Base-by-base conservation (phyloP, 2,329 filamentous ascomycete genomes). In the Tolypocladium amazonense region DNA sequence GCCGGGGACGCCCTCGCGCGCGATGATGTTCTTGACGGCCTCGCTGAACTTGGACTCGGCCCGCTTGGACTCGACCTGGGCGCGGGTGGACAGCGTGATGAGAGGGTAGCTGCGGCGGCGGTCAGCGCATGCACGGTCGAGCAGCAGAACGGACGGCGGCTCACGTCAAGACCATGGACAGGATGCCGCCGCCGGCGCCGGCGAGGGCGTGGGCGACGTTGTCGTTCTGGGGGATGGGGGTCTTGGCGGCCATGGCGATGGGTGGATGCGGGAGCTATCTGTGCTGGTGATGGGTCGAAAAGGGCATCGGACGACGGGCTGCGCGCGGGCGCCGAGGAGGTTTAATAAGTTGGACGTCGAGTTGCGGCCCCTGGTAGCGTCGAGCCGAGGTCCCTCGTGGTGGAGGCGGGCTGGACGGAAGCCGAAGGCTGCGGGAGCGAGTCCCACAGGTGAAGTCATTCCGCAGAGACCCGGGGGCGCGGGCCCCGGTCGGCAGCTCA, bases 151-250 rank as follows among this genome's bases (percentile, higher is more conserved):
- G n/a, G 15, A 8, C 30, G n/a, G 9, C 1, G 50, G 8, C 81
- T 64, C 83, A 95, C 86, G 94, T 99, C 75, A 99, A 77, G 67
- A 92, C 84, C 91, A 97, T 99, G 67, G 94, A 96, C 61, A 97
- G 79, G 60, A 99, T 88, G 62, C 94, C 94, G 66, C 94, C 94
- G 66, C 94, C 94, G 57, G 92, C 90, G 65, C 93, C 93, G 60
- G 92, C 90, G 61, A 97, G 84, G 62, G 93, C 93, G 77, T 97
- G 93, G 60, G 93, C 92, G 71, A 97, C 91, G 80, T 97, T 97
- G 81, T 97, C 93, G 72, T 92, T 94, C 70, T 95, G 91, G 63
- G 92, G 90, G 54, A 88, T 78, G 55, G 85, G 83, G 54, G 86
- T 79, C 66, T 88, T 88, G 58, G 81, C 73, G 62, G 75, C 70